These are phyloP conservation scores for Calonectria naviculata DNA, from an alignment of 2,329 filamentous ascomycete species.

Conservation along the genomic window DNA sequence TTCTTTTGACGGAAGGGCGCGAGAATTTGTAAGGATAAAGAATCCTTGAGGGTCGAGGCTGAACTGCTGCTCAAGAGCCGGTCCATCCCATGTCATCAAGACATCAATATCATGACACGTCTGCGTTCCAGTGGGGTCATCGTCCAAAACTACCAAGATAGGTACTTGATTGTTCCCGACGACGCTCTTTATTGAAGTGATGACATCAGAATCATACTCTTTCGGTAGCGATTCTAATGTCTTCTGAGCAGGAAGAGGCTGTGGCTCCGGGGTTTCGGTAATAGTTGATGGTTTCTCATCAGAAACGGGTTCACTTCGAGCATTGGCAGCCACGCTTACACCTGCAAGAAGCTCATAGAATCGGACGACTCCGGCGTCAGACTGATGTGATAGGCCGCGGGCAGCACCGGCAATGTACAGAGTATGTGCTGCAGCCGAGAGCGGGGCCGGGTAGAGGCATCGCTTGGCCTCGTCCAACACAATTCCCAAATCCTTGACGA, in stretches of 20 bases:
- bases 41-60: conserved; percentile 58
- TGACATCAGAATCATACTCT: conserved; percentile 34
- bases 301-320: neutral
- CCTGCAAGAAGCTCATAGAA: conserved; percentile 50
- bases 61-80: conserved; percentile 58
- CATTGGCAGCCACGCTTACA: conserved; percentile 29
- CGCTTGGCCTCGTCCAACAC: conserved; percentile 46
- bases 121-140: conserved; percentile 70
- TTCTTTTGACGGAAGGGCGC: conserved; percentile 61
- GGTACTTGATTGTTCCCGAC: conserved; percentile 38
- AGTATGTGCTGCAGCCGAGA: conserved; percentile 44
- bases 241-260: conserved; percentile 30
- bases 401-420: conserved; percentile 47
- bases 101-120: conserved; percentile 68
- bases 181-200: conserved; percentile 28
- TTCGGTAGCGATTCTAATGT: conserved; percentile 37
- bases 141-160: conserved; percentile 58
- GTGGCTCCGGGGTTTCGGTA: neutral
- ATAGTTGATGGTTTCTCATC: no score
- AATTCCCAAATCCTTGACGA: conserved; percentile 49
- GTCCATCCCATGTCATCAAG: conserved; percentile 62
- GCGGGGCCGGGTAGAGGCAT: conserved; percentile 40
- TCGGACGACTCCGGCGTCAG: conserved; percentile 48
- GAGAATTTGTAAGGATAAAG: conserved; percentile 71
- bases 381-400: conserved; percentile 45